Conservation (phyloP, 2,329 filamentous ascomycete species). For the Xenosphaeropsis pyriputrescens region DNA sequence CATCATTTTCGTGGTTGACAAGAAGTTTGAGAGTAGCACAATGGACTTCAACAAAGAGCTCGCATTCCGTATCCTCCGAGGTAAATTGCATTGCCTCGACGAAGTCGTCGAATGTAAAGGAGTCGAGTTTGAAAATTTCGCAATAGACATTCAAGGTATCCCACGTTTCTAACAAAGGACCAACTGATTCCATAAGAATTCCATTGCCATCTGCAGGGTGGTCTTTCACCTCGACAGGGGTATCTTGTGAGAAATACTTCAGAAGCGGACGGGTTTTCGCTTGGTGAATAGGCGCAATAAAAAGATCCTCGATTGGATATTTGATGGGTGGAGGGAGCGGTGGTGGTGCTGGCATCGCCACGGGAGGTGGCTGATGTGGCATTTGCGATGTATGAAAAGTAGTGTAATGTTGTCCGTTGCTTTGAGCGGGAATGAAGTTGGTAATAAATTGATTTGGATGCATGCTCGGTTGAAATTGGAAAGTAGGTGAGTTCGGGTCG, state of each 20-base stretch:
- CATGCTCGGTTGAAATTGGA: conserved; percentile 2
- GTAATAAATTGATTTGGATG: conserved; percentile 10
- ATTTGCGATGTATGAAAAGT: conserved; percentile 27
- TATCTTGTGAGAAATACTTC: conserved; percentile 60
- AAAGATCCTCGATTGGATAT: conserved; percentile 90
- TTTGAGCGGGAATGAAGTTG: conserved; percentile 12
- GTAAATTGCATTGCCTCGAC: conserved; percentile 73
- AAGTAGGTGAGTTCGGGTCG: conserved; percentile 2
- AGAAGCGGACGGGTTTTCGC: conserved; percentile 54
- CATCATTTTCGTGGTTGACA: conserved; percentile 59
- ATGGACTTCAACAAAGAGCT: conserved; percentile 81
- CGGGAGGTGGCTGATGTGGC: conserved; percentile 28
- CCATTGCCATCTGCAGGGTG: conserved; percentile 35
- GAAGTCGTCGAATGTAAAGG: conserved; percentile 95
- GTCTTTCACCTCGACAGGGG: conserved; percentile 32
- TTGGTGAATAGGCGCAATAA: conserved; percentile 53
- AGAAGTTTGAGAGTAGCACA: conserved; percentile 82
- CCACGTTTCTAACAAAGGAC: conserved; percentile 79
- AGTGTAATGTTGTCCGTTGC: conserved; percentile 16
- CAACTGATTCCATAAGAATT: conserved; percentile 75
- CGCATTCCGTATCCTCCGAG: conserved; percentile 59
- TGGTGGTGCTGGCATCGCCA: conserved; percentile 33
- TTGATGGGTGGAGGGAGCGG: conserved; percentile 67
- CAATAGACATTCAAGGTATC: conserved; percentile 97
- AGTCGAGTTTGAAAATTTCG: conserved; percentile 85